Evolutionary conservation across 1,139 yeast species (phyloP).

Genomic region (Debaryomyces fabryi): DNA sequence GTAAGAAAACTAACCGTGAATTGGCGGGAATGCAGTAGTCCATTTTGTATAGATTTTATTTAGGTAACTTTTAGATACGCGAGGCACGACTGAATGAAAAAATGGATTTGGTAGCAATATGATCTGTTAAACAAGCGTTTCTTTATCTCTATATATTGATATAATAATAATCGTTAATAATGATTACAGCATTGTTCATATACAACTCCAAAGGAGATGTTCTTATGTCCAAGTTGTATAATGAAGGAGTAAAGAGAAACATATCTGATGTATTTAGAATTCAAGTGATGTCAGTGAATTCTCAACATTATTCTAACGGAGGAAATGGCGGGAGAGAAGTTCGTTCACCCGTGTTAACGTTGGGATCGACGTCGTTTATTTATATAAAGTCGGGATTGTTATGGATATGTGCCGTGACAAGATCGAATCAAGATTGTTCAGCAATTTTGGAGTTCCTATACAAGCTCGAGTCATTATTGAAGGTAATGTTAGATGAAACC

Average conservation of each 20-base stretch:
- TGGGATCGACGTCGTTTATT: conserved; percentile 90
- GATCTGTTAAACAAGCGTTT: background rate
- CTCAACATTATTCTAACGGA: conserved; percentile 18
- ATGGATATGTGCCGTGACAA: conserved; percentile 84
- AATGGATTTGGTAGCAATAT: background rate
- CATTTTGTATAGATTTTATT: background rate
- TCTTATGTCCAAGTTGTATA: conserved; percentile 73
- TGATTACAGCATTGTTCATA: conserved; percentile 81
- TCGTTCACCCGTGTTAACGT: conserved; percentile 81
- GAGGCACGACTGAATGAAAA: conserved; percentile 5
- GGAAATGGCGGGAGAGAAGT: conserved; percentile 30
- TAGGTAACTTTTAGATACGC: background rate
- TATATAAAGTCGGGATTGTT: conserved; percentile 71
- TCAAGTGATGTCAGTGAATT: conserved; percentile 69
- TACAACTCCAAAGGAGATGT: conserved; percentile 84
- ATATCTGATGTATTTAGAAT: conserved; percentile 90
- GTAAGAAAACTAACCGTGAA: conserved; percentile 61
- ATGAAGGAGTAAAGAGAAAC: conserved; percentile 64
- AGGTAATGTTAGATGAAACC: conserved; percentile 21
- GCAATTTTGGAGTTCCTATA: conserved; percentile 77
- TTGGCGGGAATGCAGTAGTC: conserved; percentile 58
- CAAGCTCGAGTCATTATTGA: conserved; percentile 53
- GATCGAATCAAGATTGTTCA: conserved; percentile 87
- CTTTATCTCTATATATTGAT: background rate
- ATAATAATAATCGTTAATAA: conserved; percentile 24